Conservation (phyloP, 257 asterid genomes). For the Solanum chiquidenum region DNA sequence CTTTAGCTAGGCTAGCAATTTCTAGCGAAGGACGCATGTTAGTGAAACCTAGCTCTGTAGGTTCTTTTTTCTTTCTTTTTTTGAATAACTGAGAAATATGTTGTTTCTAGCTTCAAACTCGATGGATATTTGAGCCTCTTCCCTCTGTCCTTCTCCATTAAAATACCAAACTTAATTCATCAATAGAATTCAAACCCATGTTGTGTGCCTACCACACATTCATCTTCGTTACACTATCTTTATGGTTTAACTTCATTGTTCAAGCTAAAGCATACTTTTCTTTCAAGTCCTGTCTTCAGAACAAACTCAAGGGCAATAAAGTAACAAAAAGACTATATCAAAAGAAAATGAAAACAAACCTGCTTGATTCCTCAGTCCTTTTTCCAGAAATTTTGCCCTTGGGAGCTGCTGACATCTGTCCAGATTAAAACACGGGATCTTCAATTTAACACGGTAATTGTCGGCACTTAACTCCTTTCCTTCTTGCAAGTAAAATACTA, state of each 20-base stretch:
- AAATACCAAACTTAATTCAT: not conserved
- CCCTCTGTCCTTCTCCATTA: not conserved
- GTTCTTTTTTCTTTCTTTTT: not conserved
- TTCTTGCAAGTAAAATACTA: not conserved
- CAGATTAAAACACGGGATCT: not conserved
- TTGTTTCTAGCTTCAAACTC: not conserved
- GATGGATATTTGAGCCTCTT: not conserved
- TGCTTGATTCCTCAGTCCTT: conserved; percentile 49
- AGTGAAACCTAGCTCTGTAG: not conserved
- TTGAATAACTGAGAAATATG: not conserved
- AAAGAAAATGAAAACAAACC: conserved; percentile 23
- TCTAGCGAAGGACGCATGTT: not conserved
- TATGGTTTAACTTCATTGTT: not conserved
- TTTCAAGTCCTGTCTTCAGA: too few relatives aligned
- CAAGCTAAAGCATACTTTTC: too few relatives aligned
- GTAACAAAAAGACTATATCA: not conserved
- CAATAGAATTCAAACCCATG: not conserved
- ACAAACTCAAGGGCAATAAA: not conserved
- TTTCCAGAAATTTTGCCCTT: conserved; percentile 78
- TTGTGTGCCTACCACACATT: not conserved
- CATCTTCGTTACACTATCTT: not conserved
- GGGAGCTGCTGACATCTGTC: conserved; percentile 85
- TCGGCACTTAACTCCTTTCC: not conserved
- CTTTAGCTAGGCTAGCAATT: not conserved
- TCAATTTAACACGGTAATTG: not conserved